phyloP scores from a whole-genome alignment of 179 eudicot species.

The Silene coronaria region DNA sequence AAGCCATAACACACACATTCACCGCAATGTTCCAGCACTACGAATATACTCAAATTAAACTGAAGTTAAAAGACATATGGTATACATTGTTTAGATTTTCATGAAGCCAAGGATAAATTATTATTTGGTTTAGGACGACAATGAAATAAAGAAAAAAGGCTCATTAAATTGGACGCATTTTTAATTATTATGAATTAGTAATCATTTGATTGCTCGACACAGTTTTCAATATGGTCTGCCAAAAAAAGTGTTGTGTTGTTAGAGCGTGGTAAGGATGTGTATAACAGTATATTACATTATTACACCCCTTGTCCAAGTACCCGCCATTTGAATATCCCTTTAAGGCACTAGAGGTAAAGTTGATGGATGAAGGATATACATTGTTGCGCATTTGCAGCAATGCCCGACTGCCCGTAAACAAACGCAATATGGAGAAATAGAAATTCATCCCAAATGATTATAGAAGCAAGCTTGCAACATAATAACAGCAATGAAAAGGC shows the following conservation, averaged over 20 bases:
- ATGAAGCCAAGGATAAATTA: not conserved
- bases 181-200: not conserved
- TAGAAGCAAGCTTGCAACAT: not conserved
- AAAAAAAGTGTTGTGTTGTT: no score
- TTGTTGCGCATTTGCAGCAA: not conserved
- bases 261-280: not conserved
- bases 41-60: not conserved
- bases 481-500: not conserved
- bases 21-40: not conserved
- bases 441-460: not conserved
- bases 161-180: not conserved
- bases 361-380: not conserved
- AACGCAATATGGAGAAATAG: not conserved
- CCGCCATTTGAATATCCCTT: not conserved
- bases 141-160: not conserved
- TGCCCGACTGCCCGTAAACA: not conserved
- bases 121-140: not conserved
- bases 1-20: constrained; percentile 7
- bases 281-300: no score
- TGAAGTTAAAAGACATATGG: not conserved
- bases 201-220: not conserved
- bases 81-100: not conserved
- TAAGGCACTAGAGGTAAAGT: not conserved
- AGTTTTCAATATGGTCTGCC: not conserved
- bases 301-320: not conserved